Evolutionary conservation across 1,139 yeast species (phyloP), one percentile per base, ranked within the genome.

Genomic region (Hemisphaericaspora xylofermentans): DNA sequence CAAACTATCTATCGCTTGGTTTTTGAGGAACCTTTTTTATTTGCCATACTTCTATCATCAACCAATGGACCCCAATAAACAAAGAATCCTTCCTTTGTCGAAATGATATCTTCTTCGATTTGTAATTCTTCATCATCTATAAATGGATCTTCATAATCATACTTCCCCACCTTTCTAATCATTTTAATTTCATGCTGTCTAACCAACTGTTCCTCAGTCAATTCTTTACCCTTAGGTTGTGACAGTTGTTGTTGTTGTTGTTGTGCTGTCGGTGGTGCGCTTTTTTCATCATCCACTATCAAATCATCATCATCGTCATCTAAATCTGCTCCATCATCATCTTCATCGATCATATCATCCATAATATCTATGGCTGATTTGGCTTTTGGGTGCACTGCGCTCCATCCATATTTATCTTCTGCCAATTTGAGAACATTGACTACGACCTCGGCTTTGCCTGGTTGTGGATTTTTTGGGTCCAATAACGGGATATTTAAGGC

Each of bases 11-110:
- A 40, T 42, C 38, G 31, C 25, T 15, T 43, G 17, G 24, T 36
- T 33, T 43, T 41, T 10, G 44, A 38, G 10, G 40, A 48, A 36
- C 39, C 39, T 32, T 47, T 49, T 30, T 56, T 54, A 24, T 38
- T 43, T 10, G 53, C 43, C 14, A 50, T 47, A 22, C 43, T 54
- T 43, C 73, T 49, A 49, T 85, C 94, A 43, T 85, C 93, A 25
- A 86, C 82, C 46, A 94, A 69, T 4, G 96, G 95, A 0, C 99
- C 99, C 71, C 91, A 88, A 60, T 84, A 94, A 0, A 94, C 97
- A 55, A 93, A 94, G 61, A 93, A 94, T 2, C 98, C 98, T 56
- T 93, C 98, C 51, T 87, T 86, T 0, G 96, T 89, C 1, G 94
- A 81, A 2, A 94, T 93, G 8, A 95, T 82, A 52, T 87, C 94